Evolutionary conservation across 179 eudicot genomes (phyloP).

Genomic region (Beta macrorhiza): DNA sequence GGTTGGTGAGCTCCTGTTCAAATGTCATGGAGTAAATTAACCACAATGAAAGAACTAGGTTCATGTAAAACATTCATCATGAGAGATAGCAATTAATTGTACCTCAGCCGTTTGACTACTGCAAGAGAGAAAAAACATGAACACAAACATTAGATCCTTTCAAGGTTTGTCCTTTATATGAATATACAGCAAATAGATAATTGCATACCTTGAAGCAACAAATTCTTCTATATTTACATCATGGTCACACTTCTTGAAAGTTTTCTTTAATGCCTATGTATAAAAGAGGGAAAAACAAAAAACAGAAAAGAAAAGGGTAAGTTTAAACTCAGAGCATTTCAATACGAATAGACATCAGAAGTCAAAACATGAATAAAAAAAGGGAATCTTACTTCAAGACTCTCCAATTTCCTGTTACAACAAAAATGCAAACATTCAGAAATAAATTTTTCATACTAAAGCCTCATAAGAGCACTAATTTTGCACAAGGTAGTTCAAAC

Average conservation of each 20-base stretch:
- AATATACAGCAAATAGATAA: slow-evolving; percentile 6
- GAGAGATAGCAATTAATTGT: slow-evolving; percentile 14
- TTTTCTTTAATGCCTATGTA: slow-evolving; percentile 75
- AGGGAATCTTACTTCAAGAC: slow-evolving; percentile 76
- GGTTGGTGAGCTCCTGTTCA: slow-evolving; percentile 60
- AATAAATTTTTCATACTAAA: not conserved
- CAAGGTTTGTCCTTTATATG: slow-evolving; percentile 4
- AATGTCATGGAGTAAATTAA: slow-evolving; percentile 19
- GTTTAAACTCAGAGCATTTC: not conserved
- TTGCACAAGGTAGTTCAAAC: slow-evolving; percentile 26
- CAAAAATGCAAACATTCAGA: slow-evolving; percentile 26
- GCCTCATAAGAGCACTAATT: not conserved
- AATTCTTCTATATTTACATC: slow-evolving; percentile 83
- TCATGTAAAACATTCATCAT: not conserved
- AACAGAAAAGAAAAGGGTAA: not conserved
- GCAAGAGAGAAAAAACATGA: slow-evolving; percentile 39
- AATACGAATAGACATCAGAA: not conserved
- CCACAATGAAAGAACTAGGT: slow-evolving; percentile 2
- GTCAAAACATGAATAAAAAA: not conserved
- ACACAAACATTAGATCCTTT: slow-evolving; percentile 28
- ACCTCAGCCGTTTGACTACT: slow-evolving; percentile 84
- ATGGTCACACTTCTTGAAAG: slow-evolving; percentile 93
- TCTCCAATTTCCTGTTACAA: slow-evolving; percentile 86
- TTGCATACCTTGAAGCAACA: slow-evolving; percentile 67
- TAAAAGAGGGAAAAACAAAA: not conserved